Conservation (phyloP, 768 basidiomycete genomes). For the Daedaleopsis sinensis region DNA sequence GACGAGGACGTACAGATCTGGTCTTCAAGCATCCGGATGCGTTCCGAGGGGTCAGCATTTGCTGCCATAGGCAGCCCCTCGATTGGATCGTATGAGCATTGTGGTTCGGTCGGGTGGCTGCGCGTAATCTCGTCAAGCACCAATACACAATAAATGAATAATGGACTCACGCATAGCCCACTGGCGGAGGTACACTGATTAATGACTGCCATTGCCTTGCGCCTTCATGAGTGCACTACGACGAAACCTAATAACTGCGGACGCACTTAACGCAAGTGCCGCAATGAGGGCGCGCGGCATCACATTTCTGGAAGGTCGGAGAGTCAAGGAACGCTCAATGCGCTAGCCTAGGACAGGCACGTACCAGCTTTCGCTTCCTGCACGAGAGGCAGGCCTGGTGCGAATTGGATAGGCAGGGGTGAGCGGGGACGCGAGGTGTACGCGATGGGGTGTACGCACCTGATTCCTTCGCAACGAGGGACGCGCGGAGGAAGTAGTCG, state of each 20-base stretch:
- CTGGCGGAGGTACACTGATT: conserved; percentile 82
- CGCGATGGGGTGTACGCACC: conserved; percentile 38
- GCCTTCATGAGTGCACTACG: conserved; percentile 18
- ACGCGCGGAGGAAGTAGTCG: conserved; percentile 48
- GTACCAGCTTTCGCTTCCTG: conserved; percentile 81
- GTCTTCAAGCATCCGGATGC: conserved; percentile 75
- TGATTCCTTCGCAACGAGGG: conserved; percentile 81
- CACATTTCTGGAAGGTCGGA: conserved; percentile 67
- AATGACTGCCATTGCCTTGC: conserved; percentile 78
- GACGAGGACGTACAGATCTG: conserved; percentile 58
- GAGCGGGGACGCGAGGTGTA: conserved; percentile 15
- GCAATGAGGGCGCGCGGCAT: conserved; percentile 85
- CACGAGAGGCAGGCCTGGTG: conserved; percentile 77
- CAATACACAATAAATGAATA: neutral
- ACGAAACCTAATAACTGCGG: neutral
- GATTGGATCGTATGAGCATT: conserved; percentile 85
- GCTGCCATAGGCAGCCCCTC: conserved; percentile 79
- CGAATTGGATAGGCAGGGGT: neutral
- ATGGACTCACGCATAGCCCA: conserved; percentile 75
- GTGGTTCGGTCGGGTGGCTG: conserved; percentile 85
- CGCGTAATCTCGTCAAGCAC: conserved; percentile 7
- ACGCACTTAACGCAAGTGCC: conserved; percentile 82
- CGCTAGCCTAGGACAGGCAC: conserved; percentile 28
- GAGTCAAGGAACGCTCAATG: conserved; percentile 13
- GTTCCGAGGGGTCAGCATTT: conserved; percentile 78